Conservation (phyloP, 2,329 filamentous ascomycete species). For the Massarina eburnea region DNA sequence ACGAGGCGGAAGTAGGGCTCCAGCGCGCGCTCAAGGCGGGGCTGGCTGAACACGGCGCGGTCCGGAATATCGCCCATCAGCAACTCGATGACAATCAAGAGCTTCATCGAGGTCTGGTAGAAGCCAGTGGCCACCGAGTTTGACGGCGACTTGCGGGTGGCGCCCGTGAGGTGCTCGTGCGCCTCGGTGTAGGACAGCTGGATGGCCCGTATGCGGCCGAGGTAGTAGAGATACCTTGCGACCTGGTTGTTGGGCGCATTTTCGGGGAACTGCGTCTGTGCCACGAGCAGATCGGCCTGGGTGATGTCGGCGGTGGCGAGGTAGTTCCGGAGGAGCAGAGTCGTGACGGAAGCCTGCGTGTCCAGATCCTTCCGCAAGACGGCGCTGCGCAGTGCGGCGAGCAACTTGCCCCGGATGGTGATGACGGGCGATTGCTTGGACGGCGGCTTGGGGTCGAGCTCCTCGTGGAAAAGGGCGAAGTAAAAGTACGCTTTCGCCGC, state of each 20-base stretch:
- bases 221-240: conserved; percentile 94
- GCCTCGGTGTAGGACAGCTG: conserved; percentile 97
- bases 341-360: conserved; percentile 95
- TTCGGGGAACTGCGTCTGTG: conserved; percentile 91
- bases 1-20: conserved; percentile 93
- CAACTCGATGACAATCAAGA: conserved; percentile 93
- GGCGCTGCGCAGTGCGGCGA: conserved; percentile 89
- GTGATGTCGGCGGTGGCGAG: conserved; percentile 94
- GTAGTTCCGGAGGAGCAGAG: conserved; percentile 92
- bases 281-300: conserved; percentile 92
- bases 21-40: conserved; percentile 81
- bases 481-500: conserved; percentile 98
- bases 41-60: conserved; percentile 87
- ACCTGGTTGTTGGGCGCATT: conserved; percentile 98
- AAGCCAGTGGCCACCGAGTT: conserved; percentile 89
- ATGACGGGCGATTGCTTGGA: conserved; percentile 87
- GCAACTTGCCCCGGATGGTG: conserved; percentile 78
- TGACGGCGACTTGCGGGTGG: conserved; percentile 91
- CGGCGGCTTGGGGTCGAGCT: conserved; percentile 81
- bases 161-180: conserved; percentile 88
- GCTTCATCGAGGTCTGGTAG: conserved; percentile 92
- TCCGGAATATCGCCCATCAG: conserved; percentile 99
- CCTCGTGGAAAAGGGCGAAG: conserved; percentile 92
- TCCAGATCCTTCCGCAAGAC: conserved; percentile 95
- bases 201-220: conserved; percentile 93